These are phyloP conservation scores for Wickerhamomyces canadensis DNA, from an alignment of 805 yeast species.

Conservation along the genomic window DNA sequence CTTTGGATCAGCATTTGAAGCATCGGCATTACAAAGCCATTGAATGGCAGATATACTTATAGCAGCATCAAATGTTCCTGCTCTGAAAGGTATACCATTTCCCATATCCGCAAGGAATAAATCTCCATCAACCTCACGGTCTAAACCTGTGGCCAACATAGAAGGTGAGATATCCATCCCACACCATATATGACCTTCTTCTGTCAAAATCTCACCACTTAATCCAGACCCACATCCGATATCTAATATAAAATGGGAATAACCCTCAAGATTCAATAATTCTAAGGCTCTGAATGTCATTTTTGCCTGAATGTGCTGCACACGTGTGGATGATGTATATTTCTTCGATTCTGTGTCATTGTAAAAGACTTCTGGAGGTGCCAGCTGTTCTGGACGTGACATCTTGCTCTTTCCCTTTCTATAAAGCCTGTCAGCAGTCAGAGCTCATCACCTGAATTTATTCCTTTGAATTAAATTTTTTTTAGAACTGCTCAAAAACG, in stretches of 20 bases:
- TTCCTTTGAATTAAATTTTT: too few relatives aligned
- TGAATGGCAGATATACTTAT: conserved; percentile 93
- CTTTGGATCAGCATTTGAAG: conserved; percentile 75
- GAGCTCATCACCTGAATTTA: too few relatives aligned
- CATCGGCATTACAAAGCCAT: conserved; percentile 97
- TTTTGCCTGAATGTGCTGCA: conserved; percentile 96
- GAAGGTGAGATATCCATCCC: conserved; percentile 96
- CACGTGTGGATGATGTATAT: conserved; percentile 91
- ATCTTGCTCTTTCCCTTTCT: conserved; percentile 32
- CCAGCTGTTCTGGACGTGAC: conserved; percentile 96
- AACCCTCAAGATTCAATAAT: conserved; percentile 66
- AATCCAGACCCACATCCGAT: conserved; percentile 97
- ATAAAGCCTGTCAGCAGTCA: too few relatives aligned
- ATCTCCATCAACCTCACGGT: conserved; percentile 91
- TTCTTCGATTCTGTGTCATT: conserved; percentile 86
- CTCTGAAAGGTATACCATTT: conserved; percentile 86
- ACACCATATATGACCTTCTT: conserved; percentile 91
- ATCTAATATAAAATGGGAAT: conserved; percentile 69
- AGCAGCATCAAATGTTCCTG: conserved; percentile 96
- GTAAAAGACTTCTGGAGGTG: conserved; percentile 95
- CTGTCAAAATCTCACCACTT: conserved; percentile 88
- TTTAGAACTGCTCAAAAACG: too few relatives aligned
- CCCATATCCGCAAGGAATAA: conserved; percentile 91
- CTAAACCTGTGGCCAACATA: conserved; percentile 92
- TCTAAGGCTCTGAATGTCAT: conserved; percentile 95